These are phyloP conservation scores for Magnaporthiopsis poae DNA, from an alignment of 2,329 filamentous ascomycete genomes.

Conservation along the genomic window DNA sequence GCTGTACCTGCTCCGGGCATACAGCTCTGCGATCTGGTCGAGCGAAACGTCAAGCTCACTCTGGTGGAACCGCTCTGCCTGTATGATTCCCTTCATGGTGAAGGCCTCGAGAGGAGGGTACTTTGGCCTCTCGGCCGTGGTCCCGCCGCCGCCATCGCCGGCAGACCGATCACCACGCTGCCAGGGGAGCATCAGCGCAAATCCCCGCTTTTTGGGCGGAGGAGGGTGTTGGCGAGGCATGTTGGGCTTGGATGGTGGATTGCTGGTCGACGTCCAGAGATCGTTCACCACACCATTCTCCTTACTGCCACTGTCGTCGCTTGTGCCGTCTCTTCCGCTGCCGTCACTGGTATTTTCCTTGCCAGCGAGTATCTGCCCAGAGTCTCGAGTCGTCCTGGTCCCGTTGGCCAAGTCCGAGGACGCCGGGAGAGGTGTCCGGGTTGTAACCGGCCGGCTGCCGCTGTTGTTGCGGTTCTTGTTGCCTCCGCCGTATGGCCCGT, in stretches of 20 bases:
- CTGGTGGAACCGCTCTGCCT: constrained; percentile 28
- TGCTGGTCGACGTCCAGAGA: constrained; percentile 1
- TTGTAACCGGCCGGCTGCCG: constrained; percentile 20
- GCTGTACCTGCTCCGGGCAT: constrained; percentile 54
- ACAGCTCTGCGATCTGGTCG: constrained; percentile 58
- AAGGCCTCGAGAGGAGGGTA: constrained; percentile 55
- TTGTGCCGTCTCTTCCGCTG: not conserved
- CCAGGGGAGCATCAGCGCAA: constrained; percentile 17
- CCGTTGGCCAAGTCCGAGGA: not conserved
- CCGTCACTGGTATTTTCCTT: not conserved
- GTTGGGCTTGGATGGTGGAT: not conserved
- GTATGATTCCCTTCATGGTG: constrained; percentile 55
- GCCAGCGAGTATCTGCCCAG: not conserved
- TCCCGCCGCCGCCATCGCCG: constrained; percentile 3
- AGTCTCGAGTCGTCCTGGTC: not conserved
- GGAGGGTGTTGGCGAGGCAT: constrained; percentile 7
- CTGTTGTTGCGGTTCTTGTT: constrained; percentile 16
- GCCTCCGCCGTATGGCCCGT: constrained; percentile 28
- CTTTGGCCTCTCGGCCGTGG: constrained; percentile 24
- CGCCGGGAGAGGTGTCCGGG: constrained; percentile 22
- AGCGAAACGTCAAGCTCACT: constrained; percentile 47
- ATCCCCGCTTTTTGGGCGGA: constrained; percentile 1
- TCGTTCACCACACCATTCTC: constrained; percentile 5
- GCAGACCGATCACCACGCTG: constrained; percentile 14
- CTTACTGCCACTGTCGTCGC: not conserved